phyloP scores from a whole-genome alignment of 2,329 filamentous ascomycete genomes.

The Ilyonectria destructans region DNA sequence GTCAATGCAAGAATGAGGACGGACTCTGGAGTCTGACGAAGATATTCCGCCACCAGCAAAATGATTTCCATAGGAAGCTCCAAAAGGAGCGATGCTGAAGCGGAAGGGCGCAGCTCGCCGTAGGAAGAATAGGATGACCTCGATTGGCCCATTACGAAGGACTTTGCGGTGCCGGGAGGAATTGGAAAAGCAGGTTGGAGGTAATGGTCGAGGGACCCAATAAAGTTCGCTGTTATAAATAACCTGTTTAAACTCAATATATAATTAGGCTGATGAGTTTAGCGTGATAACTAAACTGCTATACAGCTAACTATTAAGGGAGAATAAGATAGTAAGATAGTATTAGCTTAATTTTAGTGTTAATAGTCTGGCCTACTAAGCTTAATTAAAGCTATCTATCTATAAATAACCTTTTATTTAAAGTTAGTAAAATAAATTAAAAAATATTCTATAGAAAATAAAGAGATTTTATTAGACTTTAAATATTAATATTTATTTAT shows the following conservation, averaged over 20 bases:
- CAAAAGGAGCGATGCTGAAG: not conserved
- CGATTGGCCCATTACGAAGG: constrained; percentile 7
- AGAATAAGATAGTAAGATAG: too few species aligned
- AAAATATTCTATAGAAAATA: too few species aligned
- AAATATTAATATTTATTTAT: too few species aligned
- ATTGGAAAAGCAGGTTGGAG: not conserved
- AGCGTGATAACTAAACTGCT: too few species aligned
- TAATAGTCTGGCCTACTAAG: too few species aligned
- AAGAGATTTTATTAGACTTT: too few species aligned
- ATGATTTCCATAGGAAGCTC: constrained; percentile 6
- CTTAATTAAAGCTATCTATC: too few species aligned
- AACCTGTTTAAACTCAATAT: not conserved
- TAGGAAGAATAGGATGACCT: not conserved
- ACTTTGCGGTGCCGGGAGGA: not conserved
- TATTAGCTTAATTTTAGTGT: too few species aligned
- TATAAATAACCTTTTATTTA: too few species aligned
- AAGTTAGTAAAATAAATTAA: too few species aligned
- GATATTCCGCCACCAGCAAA: not conserved
- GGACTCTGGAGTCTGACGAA: constrained; percentile 8
- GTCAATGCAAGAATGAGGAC: constrained; percentile 12
- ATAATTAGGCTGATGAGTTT: not conserved
- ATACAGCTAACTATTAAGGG: too few species aligned
- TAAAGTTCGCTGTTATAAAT: not conserved
- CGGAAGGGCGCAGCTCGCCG: not conserved
- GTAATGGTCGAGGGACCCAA: not conserved